phyloP scores from a whole-genome alignment of 768 basidiomycete genomes.

The Boletus edulis region DNA sequence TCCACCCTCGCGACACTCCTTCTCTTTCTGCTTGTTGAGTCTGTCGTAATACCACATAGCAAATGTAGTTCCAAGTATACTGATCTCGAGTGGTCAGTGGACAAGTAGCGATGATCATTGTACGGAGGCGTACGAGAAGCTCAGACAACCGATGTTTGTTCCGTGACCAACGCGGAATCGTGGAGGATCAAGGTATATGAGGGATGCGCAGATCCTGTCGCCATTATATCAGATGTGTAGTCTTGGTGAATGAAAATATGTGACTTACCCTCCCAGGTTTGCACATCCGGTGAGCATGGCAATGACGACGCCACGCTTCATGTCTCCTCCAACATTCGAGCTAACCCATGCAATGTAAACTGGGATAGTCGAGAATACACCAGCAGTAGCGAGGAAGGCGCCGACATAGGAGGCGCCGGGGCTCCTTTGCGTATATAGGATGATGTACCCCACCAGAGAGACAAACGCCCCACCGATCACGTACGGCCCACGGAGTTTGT shows the following conservation, averaged over 20 bases:
- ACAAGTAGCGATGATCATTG: slow-evolving; percentile 16
- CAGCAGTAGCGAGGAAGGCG: slow-evolving; percentile 47
- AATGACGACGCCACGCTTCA: slow-evolving; percentile 47
- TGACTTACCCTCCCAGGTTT: slow-evolving; percentile 48
- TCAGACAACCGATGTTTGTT: slow-evolving; percentile 33
- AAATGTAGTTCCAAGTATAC: slow-evolving; percentile 39
- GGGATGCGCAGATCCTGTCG: slow-evolving; percentile 39
- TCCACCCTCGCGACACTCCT: slow-evolving; percentile 39
- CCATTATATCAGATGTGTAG: slow-evolving; percentile 1
- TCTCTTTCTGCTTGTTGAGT: slow-evolving; percentile 49
- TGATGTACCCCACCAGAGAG: slow-evolving; percentile 49
- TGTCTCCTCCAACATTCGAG: slow-evolving; percentile 54
- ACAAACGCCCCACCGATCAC: slow-evolving; percentile 41
- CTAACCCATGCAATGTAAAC: slow-evolving; percentile 53
- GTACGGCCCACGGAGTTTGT: slow-evolving; percentile 46
- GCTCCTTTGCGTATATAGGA: slow-evolving; percentile 38
- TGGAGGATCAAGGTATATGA: slow-evolving; percentile 38
- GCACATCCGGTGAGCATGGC: slow-evolving; percentile 53
- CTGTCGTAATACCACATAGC: slow-evolving; percentile 48
- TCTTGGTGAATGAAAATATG: slow-evolving; percentile 11
- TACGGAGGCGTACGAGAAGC: slow-evolving; percentile 17
- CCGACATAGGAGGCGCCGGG: slow-evolving; percentile 39
- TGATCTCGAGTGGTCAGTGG: slow-evolving; percentile 29
- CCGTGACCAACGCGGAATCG: slow-evolving; percentile 38
- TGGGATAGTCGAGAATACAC: slow-evolving; percentile 49